Base-by-base conservation (phyloP, 192 early-diverging fungal species). In the Funneliformis geosporum region DNA sequence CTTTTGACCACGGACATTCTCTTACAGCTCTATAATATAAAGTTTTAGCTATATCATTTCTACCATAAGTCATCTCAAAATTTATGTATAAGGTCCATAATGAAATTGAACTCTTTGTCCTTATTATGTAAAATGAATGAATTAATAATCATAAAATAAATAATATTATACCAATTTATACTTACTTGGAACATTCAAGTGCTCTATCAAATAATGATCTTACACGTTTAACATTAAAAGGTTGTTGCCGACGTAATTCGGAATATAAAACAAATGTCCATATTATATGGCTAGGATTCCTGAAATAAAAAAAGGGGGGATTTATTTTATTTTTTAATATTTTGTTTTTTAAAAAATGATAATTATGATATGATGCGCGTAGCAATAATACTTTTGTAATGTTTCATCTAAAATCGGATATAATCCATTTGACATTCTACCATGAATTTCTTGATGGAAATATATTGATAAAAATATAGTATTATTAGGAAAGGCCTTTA, bases 1-100 rank as follows among this genome's bases (percentile, higher is more conserved):
- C 88, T 85, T 91, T 91, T 59, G 86, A 83, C 92, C 92, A 93
- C 11, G 92, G 92, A 84, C 92, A 93, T 67, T 88, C 86, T 60
- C 86, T 85, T 11, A 93, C 78, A 12, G 92, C 87, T 8, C 88
- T 82, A 80, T 87, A 92, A 47, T 90, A 86, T 27, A 93, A 64
- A 39, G 80, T 62, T 39, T 89, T 90, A 16, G 88, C 90, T 76
- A 78, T 83, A 10, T 66, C 72, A 12, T 66, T 12, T 59, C 88
- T 80, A 6, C 82, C 84, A 66, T 87, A 60, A n/a, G 78, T 76
- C 10, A 86, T 78, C 78, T 93, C 92, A 80, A 89, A 88, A 61
- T 89, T 64, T 73, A 93, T 89, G 80, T 89, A 90, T 4, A 91
- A 81, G 38, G 82, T 85, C 92, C 92, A 93, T 55, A 93, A 73